phyloP scores from a whole-genome alignment of 805 yeast species.

The Torulaspora franciscae region DNA sequence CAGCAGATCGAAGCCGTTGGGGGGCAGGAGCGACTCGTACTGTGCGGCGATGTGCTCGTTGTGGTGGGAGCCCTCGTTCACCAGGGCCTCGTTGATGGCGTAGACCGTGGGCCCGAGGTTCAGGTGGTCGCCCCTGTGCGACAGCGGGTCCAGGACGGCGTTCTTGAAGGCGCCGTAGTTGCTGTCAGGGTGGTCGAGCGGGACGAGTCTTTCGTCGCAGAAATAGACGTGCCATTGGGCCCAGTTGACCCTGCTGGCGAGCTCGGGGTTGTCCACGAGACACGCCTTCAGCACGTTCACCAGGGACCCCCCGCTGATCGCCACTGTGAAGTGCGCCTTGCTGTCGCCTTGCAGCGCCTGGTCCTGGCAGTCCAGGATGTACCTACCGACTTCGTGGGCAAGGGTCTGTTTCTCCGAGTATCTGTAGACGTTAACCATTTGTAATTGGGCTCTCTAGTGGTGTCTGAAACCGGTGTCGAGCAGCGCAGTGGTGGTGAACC shows the following conservation, averaged over 20 bases:
- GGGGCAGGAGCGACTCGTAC: constrained; percentile 57
- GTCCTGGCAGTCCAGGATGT: constrained; percentile 58
- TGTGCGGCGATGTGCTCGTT: constrained; percentile 55
- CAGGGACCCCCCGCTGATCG: constrained; percentile 88
- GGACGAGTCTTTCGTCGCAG: constrained; percentile 87
- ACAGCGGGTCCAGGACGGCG: constrained; percentile 51
- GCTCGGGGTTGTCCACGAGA: constrained; percentile 51
- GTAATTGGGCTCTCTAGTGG: neutral
- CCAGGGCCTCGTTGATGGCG: constrained; percentile 60
- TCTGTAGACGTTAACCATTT: constrained; percentile 38
- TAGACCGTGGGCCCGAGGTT: constrained; percentile 51
- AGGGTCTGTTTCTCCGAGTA: constrained; percentile 54
- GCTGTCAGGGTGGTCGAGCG: constrained; percentile 75
- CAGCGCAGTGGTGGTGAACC: neutral
- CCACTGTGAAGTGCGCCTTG: constrained; percentile 55
- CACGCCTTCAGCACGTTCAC: constrained; percentile 64
- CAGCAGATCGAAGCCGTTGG: constrained; percentile 50
- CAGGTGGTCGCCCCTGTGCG: constrained; percentile 37
- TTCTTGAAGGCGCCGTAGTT: constrained; percentile 75
- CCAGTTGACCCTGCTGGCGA: constrained; percentile 53
- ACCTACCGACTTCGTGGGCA: constrained; percentile 61
- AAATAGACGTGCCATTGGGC: constrained; percentile 74
- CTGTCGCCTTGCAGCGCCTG: constrained; percentile 42
- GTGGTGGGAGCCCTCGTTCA: constrained; percentile 50
- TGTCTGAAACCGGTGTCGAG: neutral